Evolutionary conservation across 768 basidiomycete species (phyloP), one percentile per base, ranked within the genome.

Genomic region (Rubroboletus satanas): DNA sequence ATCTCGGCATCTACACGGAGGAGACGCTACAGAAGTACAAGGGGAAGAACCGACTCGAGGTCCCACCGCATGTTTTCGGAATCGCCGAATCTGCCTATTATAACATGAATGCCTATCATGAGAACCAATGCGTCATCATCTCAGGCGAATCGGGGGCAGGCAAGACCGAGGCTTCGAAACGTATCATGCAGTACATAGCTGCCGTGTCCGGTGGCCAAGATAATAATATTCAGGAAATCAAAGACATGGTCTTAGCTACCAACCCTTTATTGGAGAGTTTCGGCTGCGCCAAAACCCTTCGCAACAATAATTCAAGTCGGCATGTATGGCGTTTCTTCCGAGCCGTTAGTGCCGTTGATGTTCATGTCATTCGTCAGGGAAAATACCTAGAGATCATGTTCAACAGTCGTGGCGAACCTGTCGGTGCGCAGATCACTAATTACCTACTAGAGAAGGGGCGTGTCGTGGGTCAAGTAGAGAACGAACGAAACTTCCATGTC

Each of bases 321-420:
- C 96, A 98, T 82, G 94, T 96, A 72, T 69, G 93, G 77, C 35
- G n/a, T 49, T 42, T 52, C 23, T 50, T 23, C 35, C 45, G 38
- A 15, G 36, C 26, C 3, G 21, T 49, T 18, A 2, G n/a, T 44
- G 15, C 21, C 49, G 35, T 38, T 36, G 9, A 45, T 38, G 42
- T 60, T 64, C 58, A 47, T 35, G 11, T 52, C 11, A 61, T 71
- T 44, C 33, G 1, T 17, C 63, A 98, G 93, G 96, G 97, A 23
- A 99, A 99, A 80, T 99, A 99, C 69, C 79, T 99, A 9, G 95
- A 99, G 73, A 98, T 99, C 71, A 98, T 98, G 91, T 99, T 99
- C 75, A 97, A 99, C 63, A 74, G 80, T 21, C 81, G 84, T 15
- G 95, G 95, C 49, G 91, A 95, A 66, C 97, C 97, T 17, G 85